A percentile compares a stretch with the other conserved stretches of the same genome.
These are phyloP conservation scores for Coix lacrymajobi DNA, from an alignment of 176 grass and related monocot genomes.

Conservation along the genomic window DNA sequence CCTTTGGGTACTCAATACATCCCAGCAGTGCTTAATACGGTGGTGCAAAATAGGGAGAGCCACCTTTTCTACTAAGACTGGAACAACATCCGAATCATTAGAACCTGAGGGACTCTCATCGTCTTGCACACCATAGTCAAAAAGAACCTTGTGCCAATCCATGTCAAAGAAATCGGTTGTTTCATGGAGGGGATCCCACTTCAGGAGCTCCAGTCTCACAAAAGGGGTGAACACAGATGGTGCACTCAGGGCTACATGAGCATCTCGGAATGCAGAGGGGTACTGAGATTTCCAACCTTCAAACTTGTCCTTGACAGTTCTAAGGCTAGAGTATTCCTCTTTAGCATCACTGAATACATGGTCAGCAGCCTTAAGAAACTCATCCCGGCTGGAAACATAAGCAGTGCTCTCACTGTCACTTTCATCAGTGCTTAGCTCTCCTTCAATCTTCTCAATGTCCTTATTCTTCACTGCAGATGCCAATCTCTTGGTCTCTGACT, in stretches of 20 bases:
- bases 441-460: slow-evolving; percentile 52
- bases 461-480: slow-evolving; percentile 37
- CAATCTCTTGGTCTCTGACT: slow-evolving; percentile 63
- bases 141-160: slow-evolving; percentile 74
- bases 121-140: slow-evolving; percentile 50
- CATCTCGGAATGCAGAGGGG: slow-evolving; percentile 65
- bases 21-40: slow-evolving; percentile 86
- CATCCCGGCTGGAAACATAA: slow-evolving; percentile 72
- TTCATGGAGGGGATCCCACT: slow-evolving; percentile 86
- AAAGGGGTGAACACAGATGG: slow-evolving; percentile 72
- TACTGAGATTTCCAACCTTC: slow-evolving; percentile 80
- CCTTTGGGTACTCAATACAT: slow-evolving; percentile 68
- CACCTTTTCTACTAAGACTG: slow-evolving; percentile 79
- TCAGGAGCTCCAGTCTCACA: slow-evolving; percentile 86
- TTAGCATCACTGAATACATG: slow-evolving; percentile 85
- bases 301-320: slow-evolving; percentile 86
- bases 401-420: slow-evolving; percentile 83
- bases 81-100: slow-evolving; percentile 61
- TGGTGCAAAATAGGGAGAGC: slow-evolving; percentile 92
- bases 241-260: slow-evolving; percentile 70
- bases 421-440: slow-evolving; percentile 95
- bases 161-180: slow-evolving; percentile 64
- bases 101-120: slow-evolving; percentile 11
- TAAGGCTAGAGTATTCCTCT: slow-evolving; percentile 84
- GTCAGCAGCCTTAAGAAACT: slow-evolving; percentile 71